Percentiles rank a stretch among this genome's conserved stretches.
These are phyloP conservation scores for Colletotrichum incanum DNA, from an alignment of 2,329 filamentous ascomycete genomes.

Conservation along the genomic window DNA sequence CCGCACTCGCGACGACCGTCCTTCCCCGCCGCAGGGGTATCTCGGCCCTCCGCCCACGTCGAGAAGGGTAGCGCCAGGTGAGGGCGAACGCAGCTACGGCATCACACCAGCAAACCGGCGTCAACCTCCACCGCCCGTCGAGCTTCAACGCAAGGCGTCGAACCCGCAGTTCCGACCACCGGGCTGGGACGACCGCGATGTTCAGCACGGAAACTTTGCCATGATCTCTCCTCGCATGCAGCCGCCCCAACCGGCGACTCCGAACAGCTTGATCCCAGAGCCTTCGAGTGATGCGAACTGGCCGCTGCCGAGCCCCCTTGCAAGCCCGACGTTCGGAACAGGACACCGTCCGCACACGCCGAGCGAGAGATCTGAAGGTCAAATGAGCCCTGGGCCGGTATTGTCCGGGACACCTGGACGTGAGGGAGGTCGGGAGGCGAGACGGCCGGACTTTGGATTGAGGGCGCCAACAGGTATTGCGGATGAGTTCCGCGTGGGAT, in stretches of 20 bases:
- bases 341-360: constrained; percentile 33
- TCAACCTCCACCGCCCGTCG: constrained; percentile 34
- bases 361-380: constrained; percentile 27
- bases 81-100: constrained; percentile 41
- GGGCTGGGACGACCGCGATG: constrained; percentile 30
- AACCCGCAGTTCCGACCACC: constrained; percentile 23
- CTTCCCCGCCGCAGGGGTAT: constrained; percentile 26
- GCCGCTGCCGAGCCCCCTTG: constrained; percentile 39
- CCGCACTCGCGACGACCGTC: constrained; percentile 3
- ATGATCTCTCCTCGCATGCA: constrained; percentile 38
- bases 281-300: constrained; percentile 34
- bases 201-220: constrained; percentile 32
- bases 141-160: constrained; percentile 38
- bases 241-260: constrained; percentile 25
- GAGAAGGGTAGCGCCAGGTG: constrained; percentile 26
- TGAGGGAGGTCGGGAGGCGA: constrained; percentile 11
- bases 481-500: constrained; percentile 43
- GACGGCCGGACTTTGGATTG: constrained; percentile 41
- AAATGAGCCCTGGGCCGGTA: constrained; percentile 23
- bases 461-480: constrained; percentile 43
- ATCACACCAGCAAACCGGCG: constrained; percentile 42
- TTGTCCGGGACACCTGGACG: background rate
- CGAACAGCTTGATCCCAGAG: constrained; percentile 16
- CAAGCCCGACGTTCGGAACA: constrained; percentile 39
- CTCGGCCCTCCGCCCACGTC: constrained; percentile 32